These are phyloP conservation scores for Aleurites moluccanus DNA, from an alignment of 441 rosid species.

Conservation along the genomic window DNA sequence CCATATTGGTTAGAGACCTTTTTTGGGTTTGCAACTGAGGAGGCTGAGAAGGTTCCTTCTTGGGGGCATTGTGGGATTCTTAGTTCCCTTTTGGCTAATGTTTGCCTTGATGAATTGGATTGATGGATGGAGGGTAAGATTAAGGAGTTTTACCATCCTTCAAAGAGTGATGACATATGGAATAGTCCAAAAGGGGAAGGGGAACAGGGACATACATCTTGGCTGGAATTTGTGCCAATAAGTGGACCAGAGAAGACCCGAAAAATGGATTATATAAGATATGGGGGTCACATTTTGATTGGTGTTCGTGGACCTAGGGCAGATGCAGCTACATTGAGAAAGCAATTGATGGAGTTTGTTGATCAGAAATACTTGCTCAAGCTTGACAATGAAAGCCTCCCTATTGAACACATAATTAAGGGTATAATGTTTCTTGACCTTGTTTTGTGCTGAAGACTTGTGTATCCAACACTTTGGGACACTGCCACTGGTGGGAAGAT, in stretches of 20 bases:
- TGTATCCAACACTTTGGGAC: constrained; percentile 88
- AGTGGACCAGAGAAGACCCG: constrained; percentile 97
- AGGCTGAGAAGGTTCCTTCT: constrained; percentile 80
- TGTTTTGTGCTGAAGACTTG: constrained; percentile 91
- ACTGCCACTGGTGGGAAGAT: constrained; percentile 97
- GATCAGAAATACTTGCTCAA: constrained; percentile 90
- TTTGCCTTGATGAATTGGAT: no score
- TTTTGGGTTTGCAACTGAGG: constrained; percentile 97
- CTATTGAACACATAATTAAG: constrained; percentile 89
- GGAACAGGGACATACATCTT: constrained; percentile 90
- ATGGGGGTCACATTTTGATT: constrained; percentile 90
- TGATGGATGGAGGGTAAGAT: constrained; percentile 84
- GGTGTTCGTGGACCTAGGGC: constrained; percentile 95
- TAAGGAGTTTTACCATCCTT: constrained; percentile 82
- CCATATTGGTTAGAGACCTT: no score
- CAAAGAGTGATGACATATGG: constrained; percentile 90
- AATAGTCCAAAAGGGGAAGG: constrained; percentile 83
- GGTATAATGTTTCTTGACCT: constrained; percentile 99
- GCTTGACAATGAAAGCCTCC: constrained; percentile 87
- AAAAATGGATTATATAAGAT: constrained; percentile 83
- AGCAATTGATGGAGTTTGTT: constrained; percentile 87
- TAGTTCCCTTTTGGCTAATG: no score
- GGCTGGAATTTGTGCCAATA: constrained; percentile 98
- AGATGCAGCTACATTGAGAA: constrained; percentile 94
- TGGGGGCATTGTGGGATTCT: constrained; percentile 98